A percentile compares a stretch with the other conserved stretches of the same genome.
These are phyloP conservation scores for Sugiyamaella novakii DNA, from an alignment of 1,139 yeast genomes.

Conservation along the genomic window DNA sequence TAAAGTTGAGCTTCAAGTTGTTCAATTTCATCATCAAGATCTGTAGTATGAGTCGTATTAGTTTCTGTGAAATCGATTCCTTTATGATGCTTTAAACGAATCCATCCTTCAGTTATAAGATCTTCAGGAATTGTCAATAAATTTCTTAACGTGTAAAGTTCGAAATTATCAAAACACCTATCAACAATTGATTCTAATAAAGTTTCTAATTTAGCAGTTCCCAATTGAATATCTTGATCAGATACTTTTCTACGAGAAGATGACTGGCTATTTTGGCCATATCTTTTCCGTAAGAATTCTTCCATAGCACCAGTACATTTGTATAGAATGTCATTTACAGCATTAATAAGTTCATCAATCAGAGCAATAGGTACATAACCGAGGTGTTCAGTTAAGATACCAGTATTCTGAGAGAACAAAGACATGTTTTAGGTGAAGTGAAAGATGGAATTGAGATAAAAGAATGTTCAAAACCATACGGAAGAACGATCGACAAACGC, in stretches of 20 bases:
- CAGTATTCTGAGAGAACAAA: conserved; percentile 41
- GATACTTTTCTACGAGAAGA: conserved; percentile 21
- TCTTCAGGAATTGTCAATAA: conserved; percentile 71
- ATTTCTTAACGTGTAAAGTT: conserved; percentile 77
- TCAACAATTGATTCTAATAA: conserved; percentile 78
- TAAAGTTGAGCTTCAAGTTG: conserved; percentile 48
- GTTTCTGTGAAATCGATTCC: conserved; percentile 47
- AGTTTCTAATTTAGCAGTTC: conserved; percentile 81
- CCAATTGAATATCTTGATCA: conserved; percentile 60
- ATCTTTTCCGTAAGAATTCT: conserved; percentile 50
- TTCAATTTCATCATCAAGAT: conserved; percentile 46
- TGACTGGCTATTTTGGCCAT: conserved; percentile 35
- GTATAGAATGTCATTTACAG: conserved; percentile 82
- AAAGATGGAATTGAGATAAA: no score
- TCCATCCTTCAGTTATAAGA: conserved; percentile 66
- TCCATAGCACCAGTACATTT: conserved; percentile 83
- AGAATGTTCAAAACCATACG: no score
- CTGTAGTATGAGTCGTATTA: conserved; percentile 28
- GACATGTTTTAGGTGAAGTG: no score
- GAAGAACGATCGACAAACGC: no score
- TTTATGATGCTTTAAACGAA: conserved; percentile 69
- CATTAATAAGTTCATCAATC: conserved; percentile 86
- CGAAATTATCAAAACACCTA: conserved; percentile 82
- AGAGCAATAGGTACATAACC: conserved; percentile 86
- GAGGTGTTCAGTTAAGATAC: conserved; percentile 78